Evolutionary conservation across 805 yeast species (phyloP), one percentile per base, ranked within the genome.

Genomic region (Ogataea polymorpha): DNA sequence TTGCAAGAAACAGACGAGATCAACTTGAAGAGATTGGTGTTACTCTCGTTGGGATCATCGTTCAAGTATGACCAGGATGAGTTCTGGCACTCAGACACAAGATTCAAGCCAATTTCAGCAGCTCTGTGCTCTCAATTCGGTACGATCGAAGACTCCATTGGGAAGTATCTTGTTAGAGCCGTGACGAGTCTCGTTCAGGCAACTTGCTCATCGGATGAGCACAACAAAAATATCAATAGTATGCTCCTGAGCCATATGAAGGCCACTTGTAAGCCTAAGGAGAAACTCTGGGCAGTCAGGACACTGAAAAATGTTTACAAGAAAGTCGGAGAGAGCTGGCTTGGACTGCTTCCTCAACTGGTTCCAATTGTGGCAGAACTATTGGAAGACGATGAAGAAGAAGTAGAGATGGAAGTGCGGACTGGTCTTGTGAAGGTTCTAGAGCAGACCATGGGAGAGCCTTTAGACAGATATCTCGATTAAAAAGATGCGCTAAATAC

Each of bases 301-400:
- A 71, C 86, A 2, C 74, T 93, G 61, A 87, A 86, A 63, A 71
- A 80, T 18, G 79, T 93, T 23, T 93, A 89, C 73, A 85, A 86
- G 50, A 86, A 86, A 69, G 83, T 89, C 54, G 97, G 98, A 41
- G 98, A 93, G 55, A 87, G 82, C 61, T 93, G 98, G 99, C 74
- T 93, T 50, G 70, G 83, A 24, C 74, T 86, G 69, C 72, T 93
- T 54, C 99, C 99, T 17, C 96, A 90, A 59, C 74, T 93, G 53
- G 96, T 93, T 48, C 99, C 99, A 24, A 75, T 87, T 45, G 87
- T 93, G 62, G 96, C 98, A 6, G 99, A 93, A 66, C 68, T 93
- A 43, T 72, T 93, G 48, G 99, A 93, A 59, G 98, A 90, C 59
- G 98, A 93, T 45, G 95, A 90, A 48, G 99, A 93, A 62, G 80